phyloP scores from a whole-genome alignment of 2,329 filamentous ascomycete species.

The Scopulariopsis brevicaulis region DNA sequence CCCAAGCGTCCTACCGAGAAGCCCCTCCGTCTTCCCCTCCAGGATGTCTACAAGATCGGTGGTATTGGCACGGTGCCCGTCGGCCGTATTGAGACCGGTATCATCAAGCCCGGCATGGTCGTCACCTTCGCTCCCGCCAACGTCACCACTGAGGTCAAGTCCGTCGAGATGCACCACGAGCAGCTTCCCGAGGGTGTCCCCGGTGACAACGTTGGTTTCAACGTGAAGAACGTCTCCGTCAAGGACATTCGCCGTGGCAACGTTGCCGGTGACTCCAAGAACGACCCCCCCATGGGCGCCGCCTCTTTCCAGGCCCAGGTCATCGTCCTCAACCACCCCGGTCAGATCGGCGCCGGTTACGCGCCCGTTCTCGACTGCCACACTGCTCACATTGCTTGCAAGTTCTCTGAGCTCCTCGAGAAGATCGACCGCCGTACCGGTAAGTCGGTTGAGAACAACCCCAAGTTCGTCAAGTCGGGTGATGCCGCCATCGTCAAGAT shows the following conservation, averaged over 20 bases:
- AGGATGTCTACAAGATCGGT: conserved; percentile 99
- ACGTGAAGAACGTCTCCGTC: conserved; percentile 99
- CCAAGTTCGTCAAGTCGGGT: conserved; percentile 99
- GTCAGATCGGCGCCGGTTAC: conserved; percentile 98
- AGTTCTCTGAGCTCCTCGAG: conserved; percentile 98
- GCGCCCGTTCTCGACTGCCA: conserved; percentile 99
- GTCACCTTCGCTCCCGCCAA: conserved; percentile 97
- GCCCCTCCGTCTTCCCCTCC: conserved; percentile 98
- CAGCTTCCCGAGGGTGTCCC: conserved; percentile 90
- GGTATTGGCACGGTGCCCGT: conserved; percentile 99
- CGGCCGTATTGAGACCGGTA: conserved; percentile 99
- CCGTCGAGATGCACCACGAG: conserved; percentile 99
- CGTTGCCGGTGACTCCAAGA: conserved; percentile 99
- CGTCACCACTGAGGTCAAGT: conserved; percentile 99
- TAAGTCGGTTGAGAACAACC: conserved; percentile 81
- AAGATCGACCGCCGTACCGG: conserved; percentile 99
- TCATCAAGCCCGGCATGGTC: conserved; percentile 85
- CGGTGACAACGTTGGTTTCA: conserved; percentile 99
- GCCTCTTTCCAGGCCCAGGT: conserved; percentile 99
- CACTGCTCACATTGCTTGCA: conserved; percentile 99
- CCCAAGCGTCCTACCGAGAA: conserved; percentile 94
- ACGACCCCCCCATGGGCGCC: conserved; percentile 82
- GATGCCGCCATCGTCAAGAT: conserved; percentile 99
- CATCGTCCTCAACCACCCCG: conserved; percentile 99
- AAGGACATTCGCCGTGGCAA: conserved; percentile 99